Base-by-base conservation (phyloP, 805 yeast species). In the Middelhovenomyces tepae region DNA sequence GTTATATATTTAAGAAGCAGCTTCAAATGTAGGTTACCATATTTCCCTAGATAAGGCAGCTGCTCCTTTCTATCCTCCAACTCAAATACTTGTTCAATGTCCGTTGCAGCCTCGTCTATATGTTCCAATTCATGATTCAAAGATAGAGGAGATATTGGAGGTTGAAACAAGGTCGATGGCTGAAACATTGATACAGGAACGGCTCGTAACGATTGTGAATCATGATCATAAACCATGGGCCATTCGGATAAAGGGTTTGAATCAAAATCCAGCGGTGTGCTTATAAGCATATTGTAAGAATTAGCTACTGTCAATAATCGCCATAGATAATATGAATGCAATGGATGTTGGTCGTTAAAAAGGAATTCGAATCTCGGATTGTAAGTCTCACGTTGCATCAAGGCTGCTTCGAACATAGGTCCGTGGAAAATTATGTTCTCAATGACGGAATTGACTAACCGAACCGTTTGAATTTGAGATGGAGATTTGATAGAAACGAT, bases 261-360 rank as follows among this genome's bases (percentile, higher is more conserved):
- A n/a, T n/a, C n/a, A n/a, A n/a, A n/a, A n/a, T n/a, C n/a, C n/a
- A n/a, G n/a, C n/a, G n/a, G n/a, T n/a, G n/a, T n/a, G n/a, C n/a
- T n/a, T n/a, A n/a, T n/a, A n/a, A n/a, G n/a, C n/a, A n/a, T n/a
- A n/a, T n/a, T n/a, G n/a, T n/a, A n/a, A n/a, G n/a, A n/a, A n/a
- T n/a, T n/a, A n/a, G n/a, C n/a, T 4, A 48, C n/a, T 16, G 43
- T 32, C 34, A 35, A 39, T 10, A 48, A 26, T 27, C 39, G 45
- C 49, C 53, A 50, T 14, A 50, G 32, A 31, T 51, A 50, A 31
- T 50, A 50, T 6, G 29, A 27, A 24, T 51, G 53, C 15, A 32
- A 29, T 4, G 42, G 33, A 9, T 27, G 22, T 11, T 20, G 28
- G 8, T 28, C 15, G 26, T 50, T 44, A 34, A 45, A 50, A 30